These are phyloP conservation scores for Pseudotulostoma volvatum DNA, from an alignment of 495 filamentous ascomycete species.

Conservation along the genomic window DNA sequence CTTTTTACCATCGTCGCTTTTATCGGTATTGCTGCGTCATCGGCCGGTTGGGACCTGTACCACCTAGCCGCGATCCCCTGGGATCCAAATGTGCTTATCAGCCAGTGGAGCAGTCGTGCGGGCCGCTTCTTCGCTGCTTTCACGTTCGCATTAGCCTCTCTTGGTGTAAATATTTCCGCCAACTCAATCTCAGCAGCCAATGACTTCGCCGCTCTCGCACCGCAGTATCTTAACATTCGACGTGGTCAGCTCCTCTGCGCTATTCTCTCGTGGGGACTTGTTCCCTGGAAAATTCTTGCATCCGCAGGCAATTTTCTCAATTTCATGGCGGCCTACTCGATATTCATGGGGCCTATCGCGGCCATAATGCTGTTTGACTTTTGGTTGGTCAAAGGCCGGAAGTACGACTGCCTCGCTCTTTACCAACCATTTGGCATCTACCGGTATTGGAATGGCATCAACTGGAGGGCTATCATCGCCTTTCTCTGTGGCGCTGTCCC, in stretches of 20 bases:
- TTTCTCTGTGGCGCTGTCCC: conserved; percentile 18
- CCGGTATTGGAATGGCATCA: conserved; percentile 11
- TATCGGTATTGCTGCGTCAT: conserved; percentile 33
- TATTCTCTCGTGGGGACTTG: conserved; percentile 37
- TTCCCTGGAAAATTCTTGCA: conserved; percentile 48
- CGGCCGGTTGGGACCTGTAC: conserved; percentile 31
- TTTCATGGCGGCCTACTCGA: conserved; percentile 34
- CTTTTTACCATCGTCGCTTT: conserved; percentile 33
- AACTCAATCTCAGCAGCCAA: conserved; percentile 41
- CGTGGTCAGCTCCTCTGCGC: conserved; percentile 39
- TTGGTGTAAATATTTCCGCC: conserved; percentile 42
- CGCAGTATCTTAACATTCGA: conserved; percentile 41
- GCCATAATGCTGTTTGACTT: conserved; percentile 31
- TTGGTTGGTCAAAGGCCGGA: conserved; percentile 27
- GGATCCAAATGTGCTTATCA: conserved; percentile 35
- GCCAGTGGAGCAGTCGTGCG: conserved; percentile 32
- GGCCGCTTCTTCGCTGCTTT: conserved; percentile 36
- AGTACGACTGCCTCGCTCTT: conserved; percentile 30
- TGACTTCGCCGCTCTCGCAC: conserved; percentile 40
- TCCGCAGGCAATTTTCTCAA: conserved; percentile 39
- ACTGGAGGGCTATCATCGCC: conserved; percentile 15
- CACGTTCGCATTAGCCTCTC: conserved; percentile 32
- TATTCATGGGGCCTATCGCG: conserved; percentile 17
- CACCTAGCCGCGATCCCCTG: conserved; percentile 29
- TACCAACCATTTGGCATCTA: conserved; percentile 34